Evolutionary conservation across 352 stramenopile genomes (phyloP).

Genomic region (Achlya hypogyna): DNA sequence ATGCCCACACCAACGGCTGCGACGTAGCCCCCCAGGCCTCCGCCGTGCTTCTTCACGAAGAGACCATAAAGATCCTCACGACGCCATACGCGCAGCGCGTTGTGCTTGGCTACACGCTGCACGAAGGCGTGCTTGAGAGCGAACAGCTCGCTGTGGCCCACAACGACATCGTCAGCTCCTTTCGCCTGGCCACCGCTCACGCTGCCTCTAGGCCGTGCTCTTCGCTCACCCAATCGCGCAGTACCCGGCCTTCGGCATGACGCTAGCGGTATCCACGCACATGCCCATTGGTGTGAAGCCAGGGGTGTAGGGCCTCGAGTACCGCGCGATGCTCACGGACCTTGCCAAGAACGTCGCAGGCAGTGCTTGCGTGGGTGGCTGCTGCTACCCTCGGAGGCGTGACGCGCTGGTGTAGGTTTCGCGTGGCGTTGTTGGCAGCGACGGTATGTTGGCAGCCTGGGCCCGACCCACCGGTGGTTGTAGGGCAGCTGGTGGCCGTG

Average conservation of each 20-base stretch:
- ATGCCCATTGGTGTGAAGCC: neutral
- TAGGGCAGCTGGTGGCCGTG: neutral
- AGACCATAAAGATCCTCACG: constrained; percentile 1
- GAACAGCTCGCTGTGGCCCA: neutral
- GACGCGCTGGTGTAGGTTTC: neutral
- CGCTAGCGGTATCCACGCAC: neutral
- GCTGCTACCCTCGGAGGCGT: neutral
- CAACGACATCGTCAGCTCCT: neutral
- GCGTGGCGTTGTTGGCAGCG: neutral
- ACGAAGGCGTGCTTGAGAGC: neutral
- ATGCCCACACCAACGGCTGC: neutral
- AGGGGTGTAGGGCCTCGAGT: neutral
- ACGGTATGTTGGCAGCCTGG: neutral
- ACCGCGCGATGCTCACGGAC: constrained; percentile 6
- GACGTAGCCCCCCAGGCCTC: neutral
- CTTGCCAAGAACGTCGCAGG: neutral
- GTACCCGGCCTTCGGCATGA: constrained; percentile 8
- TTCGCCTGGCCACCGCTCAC: neutral
- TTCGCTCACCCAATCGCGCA: constrained; percentile 16
- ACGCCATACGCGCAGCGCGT: constrained; percentile 2
- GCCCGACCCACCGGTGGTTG: no score
- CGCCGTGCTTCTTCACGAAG: neutral
- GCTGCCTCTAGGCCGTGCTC: neutral
- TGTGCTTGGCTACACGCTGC: neutral
- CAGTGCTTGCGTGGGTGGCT: neutral